Conservation (phyloP, 1,139 yeast genomes). For the Candida glucosophila region DNA sequence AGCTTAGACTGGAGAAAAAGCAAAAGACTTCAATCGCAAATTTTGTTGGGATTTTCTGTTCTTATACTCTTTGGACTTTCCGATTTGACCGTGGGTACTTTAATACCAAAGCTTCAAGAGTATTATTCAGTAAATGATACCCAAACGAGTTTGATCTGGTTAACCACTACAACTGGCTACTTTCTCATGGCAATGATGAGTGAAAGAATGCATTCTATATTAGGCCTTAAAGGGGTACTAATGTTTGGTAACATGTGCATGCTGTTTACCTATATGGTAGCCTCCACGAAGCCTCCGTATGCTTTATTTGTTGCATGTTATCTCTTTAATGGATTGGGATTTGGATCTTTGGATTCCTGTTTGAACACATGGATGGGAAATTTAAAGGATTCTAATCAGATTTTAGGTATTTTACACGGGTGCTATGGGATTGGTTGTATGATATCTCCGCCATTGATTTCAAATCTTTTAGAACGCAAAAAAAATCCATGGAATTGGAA, state of each 20-base stretch:
- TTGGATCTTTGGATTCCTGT: constrained; percentile 54
- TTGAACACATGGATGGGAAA: constrained; percentile 53
- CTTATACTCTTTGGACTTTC: constrained; percentile 44
- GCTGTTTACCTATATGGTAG: constrained; percentile 20
- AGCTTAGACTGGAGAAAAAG: constrained; percentile 35
- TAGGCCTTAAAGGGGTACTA: constrained; percentile 34
- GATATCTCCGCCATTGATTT: constrained; percentile 53
- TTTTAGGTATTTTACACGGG: constrained; percentile 61
- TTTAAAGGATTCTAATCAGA: constrained; percentile 48
- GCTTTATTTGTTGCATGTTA: constrained; percentile 25
- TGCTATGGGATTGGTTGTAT: constrained; percentile 63
- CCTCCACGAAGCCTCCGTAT: constrained; percentile 28
- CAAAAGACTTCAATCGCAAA: constrained; percentile 26
- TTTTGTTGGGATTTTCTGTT: constrained; percentile 25
- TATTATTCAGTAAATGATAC: constrained; percentile 38
- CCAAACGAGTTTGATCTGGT: constrained; percentile 25
- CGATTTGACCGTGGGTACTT: constrained; percentile 53
- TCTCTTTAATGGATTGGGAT: constrained; percentile 45
- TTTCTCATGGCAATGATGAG: constrained; percentile 30
- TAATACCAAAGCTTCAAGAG: constrained; percentile 40
- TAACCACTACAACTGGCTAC: constrained; percentile 30
- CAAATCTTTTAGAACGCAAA: constrained; percentile 29
- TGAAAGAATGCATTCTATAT: constrained; percentile 19
- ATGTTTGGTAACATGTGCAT: constrained; percentile 22
- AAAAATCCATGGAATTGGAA: constrained; percentile 40